Conservation (phyloP, 2,329 filamentous ascomycete genomes). For the Pseudogymnoascus sp. region DNA sequence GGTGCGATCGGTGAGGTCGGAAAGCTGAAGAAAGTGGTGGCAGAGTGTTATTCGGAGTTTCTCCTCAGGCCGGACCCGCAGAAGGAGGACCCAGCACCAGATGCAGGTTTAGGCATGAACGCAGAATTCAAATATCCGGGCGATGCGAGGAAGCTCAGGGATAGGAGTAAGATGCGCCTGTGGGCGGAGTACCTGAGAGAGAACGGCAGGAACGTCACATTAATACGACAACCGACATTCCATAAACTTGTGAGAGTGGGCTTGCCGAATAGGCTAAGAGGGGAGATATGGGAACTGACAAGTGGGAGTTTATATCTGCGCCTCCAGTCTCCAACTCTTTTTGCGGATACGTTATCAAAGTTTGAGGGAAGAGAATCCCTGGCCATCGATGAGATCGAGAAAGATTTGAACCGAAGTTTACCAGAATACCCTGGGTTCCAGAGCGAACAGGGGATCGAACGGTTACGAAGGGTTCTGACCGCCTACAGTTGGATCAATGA, state of each 20-base stretch:
- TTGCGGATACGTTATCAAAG: conserved; percentile 73
- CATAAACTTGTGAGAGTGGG: conserved; percentile 96
- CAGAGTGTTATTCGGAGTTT: conserved; percentile 88
- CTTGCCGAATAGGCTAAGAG: conserved; percentile 81
- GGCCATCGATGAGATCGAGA: conserved; percentile 98
- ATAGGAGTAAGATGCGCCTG: conserved; percentile 92
- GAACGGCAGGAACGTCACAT: conserved; percentile 84
- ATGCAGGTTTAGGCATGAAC: conserved; percentile 78
- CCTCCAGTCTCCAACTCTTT: conserved; percentile 76
- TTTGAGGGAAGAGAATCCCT: conserved; percentile 80
- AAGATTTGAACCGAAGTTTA: conserved; percentile 90
- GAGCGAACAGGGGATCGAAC: conserved; percentile 86
- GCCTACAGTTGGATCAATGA: conserved; percentile 97
- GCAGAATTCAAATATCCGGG: conserved; percentile 82
- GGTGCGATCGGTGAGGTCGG: conserved; percentile 82
- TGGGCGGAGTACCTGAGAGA: conserved; percentile 96
- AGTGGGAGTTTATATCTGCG: conserved; percentile 86
- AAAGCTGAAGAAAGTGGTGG: conserved; percentile 69
- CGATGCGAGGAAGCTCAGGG: conserved; percentile 85
- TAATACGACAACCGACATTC: conserved; percentile 93
- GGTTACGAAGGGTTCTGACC: conserved; percentile 81
- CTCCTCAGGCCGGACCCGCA: conserved; percentile 55
- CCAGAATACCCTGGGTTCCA: conserved; percentile 98
- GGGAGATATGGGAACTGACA: conserved; percentile 92
- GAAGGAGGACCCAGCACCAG: conserved; percentile 59